Base-by-base conservation (phyloP, 345 rosid species). In the Theobroma cacao region DNA sequence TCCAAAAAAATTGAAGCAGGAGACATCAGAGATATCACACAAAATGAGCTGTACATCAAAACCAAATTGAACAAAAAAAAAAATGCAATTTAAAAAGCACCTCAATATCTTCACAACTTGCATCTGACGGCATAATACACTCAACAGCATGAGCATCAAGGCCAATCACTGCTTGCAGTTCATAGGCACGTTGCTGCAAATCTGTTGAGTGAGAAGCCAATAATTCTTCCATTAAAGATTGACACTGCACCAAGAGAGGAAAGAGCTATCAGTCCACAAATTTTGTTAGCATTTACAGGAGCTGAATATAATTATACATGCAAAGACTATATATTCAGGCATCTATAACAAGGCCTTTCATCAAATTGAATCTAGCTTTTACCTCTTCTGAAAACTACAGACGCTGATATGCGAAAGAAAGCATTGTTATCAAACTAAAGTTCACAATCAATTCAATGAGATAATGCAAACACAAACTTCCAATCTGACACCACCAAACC, bases 111-210 rank as follows among this genome's bases (percentile, higher is more conserved):
- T 91, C 97, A 31, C 98, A 92, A 84, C 99, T 96, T 77, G 98
- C 94, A 84, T 96, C 98, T 74, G 88, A 66, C 48, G 99, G 99
- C 88, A 94, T 82, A 63, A 92, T 86, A 74, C 77, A 75, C 84
- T 86, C 91, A 67, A 92, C 89, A 80, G 98, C 87, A 22, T 38
- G 88, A 61, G 86, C 87, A 87, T 92, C 97, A 63, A 96, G 86
- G 75, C 85, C 84, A 81, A 89, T 52, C 71, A 91, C 85, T 62
- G 94, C 91, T 84, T 94, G 95, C 75, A 96, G 91, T 87, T 96
- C 99, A 82, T 96, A 96, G 8, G 98, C 98, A 78, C 98, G 98
- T 80, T 96, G 99, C 91, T 96, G 99, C 83, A 96, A 83, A 85
- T 96, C 99, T 74, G 98, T 90, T 75, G 98, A 96, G 86, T 94